Conservation (phyloP, 2,329 filamentous ascomycete genomes). For the Pyrenochaeta sp. region DNA sequence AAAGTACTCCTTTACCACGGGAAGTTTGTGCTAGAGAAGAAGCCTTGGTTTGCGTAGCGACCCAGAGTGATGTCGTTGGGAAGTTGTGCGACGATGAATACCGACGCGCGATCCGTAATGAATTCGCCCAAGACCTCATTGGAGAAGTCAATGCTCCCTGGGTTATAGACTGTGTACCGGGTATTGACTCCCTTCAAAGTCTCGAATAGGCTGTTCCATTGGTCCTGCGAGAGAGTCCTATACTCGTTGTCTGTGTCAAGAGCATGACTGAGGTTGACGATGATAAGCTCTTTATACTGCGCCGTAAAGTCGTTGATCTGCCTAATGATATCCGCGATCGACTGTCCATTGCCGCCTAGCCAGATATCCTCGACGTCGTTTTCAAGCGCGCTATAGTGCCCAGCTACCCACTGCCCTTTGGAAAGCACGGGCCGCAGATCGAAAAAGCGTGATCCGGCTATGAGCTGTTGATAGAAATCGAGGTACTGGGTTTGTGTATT, state of each 20-base stretch:
- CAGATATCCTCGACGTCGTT: conserved; percentile 43
- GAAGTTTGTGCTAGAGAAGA: conserved; percentile 46
- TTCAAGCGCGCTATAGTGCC: conserved; percentile 49
- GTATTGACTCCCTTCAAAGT: conserved; percentile 55
- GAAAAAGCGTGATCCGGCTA: conserved; percentile 58
- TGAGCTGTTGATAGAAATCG: conserved; percentile 57
- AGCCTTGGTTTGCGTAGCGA: conserved; percentile 44
- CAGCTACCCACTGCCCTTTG: conserved; percentile 52
- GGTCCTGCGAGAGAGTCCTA: conserved; percentile 48
- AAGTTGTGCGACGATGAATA: conserved; percentile 48
- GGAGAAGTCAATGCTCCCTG: conserved; percentile 41
- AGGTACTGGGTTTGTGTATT: conserved; percentile 59
- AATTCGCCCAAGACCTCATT: conserved; percentile 47
- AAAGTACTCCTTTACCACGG: conserved; percentile 13
- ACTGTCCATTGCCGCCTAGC: conserved; percentile 58
- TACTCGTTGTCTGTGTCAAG: conserved; percentile 53
- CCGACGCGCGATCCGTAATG: conserved; percentile 47
- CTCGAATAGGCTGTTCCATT: conserved; percentile 56
- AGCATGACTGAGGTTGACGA: conserved; percentile 58
- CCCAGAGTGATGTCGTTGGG: conserved; percentile 38
- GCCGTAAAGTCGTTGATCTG: conserved; percentile 58
- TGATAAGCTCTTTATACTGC: conserved; percentile 57
- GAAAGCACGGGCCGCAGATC: conserved; percentile 57
- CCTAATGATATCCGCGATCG: conserved; percentile 53
- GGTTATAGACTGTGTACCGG: conserved; percentile 41